Evolutionary conservation across 305 asterid species (phyloP).

Genomic region (Fraxinus nigra): DNA sequence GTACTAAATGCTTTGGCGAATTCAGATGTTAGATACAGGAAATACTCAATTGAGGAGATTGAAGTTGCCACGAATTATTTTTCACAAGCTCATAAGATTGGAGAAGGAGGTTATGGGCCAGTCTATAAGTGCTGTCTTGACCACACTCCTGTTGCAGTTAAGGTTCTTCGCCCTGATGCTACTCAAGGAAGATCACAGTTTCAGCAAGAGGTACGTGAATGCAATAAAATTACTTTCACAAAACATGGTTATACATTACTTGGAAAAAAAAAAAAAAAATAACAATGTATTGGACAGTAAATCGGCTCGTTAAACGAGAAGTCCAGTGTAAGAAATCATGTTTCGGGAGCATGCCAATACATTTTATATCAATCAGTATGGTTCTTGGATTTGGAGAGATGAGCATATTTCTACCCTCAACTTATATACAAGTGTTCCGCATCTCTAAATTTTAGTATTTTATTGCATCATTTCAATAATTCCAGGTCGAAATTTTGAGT

Average conservation of each 20-base stretch:
- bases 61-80: conserved; percentile 44
- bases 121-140: conserved; percentile 45
- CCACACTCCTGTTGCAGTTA: conserved; percentile 52
- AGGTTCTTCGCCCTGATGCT: conserved; percentile 54
- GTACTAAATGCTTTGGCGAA: conserved; percentile 17
- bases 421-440: neutral
- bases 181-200: conserved; percentile 52
- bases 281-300: neutral
- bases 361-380: neutral
- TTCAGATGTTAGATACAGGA: conserved; percentile 38
- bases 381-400: neutral
- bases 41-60: conserved; percentile 45
- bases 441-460: neutral
- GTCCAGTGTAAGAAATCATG: neutral
- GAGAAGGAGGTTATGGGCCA: conserved; percentile 59
- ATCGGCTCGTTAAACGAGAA: neutral
- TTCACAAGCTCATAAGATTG: conserved; percentile 36
- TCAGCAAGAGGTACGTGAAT: conserved; percentile 47
- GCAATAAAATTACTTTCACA: neutral
- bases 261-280: neutral
- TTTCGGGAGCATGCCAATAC: neutral
- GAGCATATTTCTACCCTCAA: neutral
- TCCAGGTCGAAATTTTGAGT: conserved; percentile 45
- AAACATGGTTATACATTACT: conserved; percentile 6
- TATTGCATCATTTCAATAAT: neutral